Evolutionary conservation across 2,329 filamentous ascomycete species (phyloP).

Genomic region (Fusarium poae): DNA sequence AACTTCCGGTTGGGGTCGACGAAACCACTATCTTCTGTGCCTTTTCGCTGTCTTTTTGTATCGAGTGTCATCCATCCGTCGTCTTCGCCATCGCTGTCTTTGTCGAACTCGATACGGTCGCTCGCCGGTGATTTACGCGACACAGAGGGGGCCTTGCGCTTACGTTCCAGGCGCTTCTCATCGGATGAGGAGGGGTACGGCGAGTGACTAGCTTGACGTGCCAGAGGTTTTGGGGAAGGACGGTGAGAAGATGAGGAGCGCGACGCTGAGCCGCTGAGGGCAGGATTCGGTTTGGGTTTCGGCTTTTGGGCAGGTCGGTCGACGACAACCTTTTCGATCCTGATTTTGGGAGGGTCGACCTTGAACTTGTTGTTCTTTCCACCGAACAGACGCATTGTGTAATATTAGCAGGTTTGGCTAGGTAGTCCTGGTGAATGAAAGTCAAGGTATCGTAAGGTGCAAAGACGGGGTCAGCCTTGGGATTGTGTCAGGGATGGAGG

Average conservation of each 20-base stretch:
- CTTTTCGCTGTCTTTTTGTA: constrained; percentile 63
- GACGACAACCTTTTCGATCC: constrained; percentile 66
- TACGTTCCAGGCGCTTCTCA: constrained; percentile 57
- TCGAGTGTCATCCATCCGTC: constrained; percentile 66
- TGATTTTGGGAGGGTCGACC: constrained; percentile 63
- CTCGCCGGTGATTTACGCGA: constrained; percentile 61
- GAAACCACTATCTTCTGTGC: constrained; percentile 56
- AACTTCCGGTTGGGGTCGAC: constrained; percentile 63
- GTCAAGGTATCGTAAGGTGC: constrained; percentile 5
- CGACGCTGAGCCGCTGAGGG: constrained; percentile 50
- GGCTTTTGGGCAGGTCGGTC: constrained; percentile 55
- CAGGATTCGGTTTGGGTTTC: constrained; percentile 54
- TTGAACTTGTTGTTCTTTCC: constrained; percentile 64
- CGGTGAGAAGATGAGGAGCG: constrained; percentile 55
- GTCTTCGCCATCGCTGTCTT: constrained; percentile 64
- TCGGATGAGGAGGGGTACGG: constrained; percentile 59
- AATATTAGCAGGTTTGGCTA: constrained; percentile 23
- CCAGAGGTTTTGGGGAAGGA: constrained; percentile 57
- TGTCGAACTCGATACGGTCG: constrained; percentile 64
- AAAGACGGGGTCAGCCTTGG: constrained; percentile 25
- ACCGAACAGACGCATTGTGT: constrained; percentile 57
- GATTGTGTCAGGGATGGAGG: constrained; percentile 47
- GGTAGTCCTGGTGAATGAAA: constrained; percentile 20
- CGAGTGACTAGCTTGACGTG: constrained; percentile 58
- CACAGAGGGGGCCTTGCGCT: constrained; percentile 61